Conservation (phyloP, 805 yeast species). For the Ogataea neopini region DNA sequence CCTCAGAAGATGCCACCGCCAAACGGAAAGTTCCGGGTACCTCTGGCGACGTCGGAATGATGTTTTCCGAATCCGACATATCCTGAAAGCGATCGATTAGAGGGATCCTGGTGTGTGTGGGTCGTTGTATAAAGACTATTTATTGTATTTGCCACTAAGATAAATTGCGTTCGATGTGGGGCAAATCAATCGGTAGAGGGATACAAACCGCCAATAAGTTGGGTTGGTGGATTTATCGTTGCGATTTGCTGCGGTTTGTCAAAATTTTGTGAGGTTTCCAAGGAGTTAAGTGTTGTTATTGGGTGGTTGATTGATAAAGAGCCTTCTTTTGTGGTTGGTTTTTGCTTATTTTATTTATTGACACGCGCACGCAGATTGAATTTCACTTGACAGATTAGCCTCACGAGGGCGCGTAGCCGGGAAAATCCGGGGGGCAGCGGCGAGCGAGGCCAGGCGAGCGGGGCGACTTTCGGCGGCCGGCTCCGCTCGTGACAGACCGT, state of each 20-base stretch:
- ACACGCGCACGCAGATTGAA: neutral
- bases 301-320: neutral
- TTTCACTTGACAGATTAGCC: neutral
- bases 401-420: neutral
- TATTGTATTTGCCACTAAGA: neutral
- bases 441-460: neutral
- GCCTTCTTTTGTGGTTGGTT: neutral
- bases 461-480: too few species aligned
- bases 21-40: slow-evolving; percentile 5
- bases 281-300: neutral
- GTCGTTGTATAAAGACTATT: neutral
- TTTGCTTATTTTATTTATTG: neutral
- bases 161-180: too few species aligned
- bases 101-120: neutral
- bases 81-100: neutral
- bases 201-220: neutral
- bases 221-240: too few species aligned
- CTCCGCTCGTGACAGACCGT: too few species aligned
- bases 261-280: neutral
- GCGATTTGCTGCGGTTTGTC: too few species aligned
- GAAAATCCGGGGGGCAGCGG: neutral
- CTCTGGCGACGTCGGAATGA: neutral
- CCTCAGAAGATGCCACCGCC: neutral
- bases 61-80: slow-evolving; percentile 1
- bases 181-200: neutral